Conservation (phyloP, 345 rosid species). For the Pelargonium nanum region DNA sequence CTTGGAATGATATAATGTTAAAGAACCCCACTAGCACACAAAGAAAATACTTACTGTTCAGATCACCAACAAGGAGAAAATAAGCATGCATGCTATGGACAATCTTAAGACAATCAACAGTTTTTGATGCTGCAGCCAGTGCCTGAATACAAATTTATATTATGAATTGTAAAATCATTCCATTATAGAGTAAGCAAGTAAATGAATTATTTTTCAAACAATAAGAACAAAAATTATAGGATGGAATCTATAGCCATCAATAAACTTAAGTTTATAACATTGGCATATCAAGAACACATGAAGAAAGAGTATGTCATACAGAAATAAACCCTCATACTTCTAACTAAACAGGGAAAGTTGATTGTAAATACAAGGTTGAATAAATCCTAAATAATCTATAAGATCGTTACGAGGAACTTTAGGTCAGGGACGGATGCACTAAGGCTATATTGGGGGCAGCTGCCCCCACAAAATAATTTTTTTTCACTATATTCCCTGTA, state of each 20-base stretch:
- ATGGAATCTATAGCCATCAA: not conserved
- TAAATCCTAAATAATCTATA: not conserved
- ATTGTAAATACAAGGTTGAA: no score
- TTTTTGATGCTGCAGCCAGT: constrained; percentile 92
- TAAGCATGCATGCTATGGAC: constrained; percentile 87
- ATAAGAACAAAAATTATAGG: not conserved
- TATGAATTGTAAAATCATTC: not conserved
- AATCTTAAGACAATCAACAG: constrained; percentile 80
- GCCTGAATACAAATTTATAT: constrained; percentile 43
- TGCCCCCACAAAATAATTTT: no score
- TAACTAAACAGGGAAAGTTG: not conserved
- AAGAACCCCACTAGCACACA: not conserved
- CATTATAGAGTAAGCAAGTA: not conserved
- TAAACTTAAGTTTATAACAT: not conserved
- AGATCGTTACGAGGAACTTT: not conserved
- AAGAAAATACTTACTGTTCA: constrained; percentile 45
- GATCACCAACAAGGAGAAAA: constrained; percentile 87
- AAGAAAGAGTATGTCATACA: not conserved
- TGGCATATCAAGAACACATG: not conserved
- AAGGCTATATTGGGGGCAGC: no score
- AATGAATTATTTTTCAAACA: not conserved
- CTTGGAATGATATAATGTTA: not conserved
- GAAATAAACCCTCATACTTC: not conserved
- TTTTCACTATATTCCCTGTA: no score
- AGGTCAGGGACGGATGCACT: no score